These are phyloP conservation scores for Conringia planisiliqua DNA, from an alignment of 345 rosid species.

Conservation along the genomic window DNA sequence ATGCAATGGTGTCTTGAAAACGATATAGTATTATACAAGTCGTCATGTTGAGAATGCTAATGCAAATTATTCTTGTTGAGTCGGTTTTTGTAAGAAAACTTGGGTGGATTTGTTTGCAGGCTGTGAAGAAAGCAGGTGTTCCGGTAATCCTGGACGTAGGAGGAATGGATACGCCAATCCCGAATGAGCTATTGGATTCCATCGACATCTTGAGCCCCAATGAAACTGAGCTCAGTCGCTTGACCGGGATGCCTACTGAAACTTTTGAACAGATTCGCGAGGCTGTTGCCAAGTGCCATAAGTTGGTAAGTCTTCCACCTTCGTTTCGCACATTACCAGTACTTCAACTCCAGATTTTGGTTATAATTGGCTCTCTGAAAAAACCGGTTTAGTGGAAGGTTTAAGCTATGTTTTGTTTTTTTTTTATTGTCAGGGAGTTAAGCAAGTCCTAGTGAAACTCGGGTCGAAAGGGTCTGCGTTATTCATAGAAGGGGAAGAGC, in stretches of 20 bases:
- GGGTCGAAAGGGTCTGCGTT: conserved; percentile 86
- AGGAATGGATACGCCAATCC: conserved; percentile 89
- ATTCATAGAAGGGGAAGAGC: conserved; percentile 66
- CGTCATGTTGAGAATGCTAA: too few relatives aligned
- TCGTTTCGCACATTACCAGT: neutral
- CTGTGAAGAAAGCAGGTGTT: conserved; percentile 77
- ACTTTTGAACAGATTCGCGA: conserved; percentile 63
- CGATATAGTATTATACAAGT: too few relatives aligned
- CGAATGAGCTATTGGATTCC: conserved; percentile 55
- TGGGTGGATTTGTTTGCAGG: conserved; percentile 39
- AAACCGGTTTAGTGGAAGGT: neutral
- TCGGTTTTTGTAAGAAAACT: neutral
- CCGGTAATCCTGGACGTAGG: conserved; percentile 91
- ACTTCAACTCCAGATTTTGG: neutral
- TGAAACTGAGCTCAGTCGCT: conserved; percentile 78
- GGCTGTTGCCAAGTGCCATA: conserved; percentile 62
- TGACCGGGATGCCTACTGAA: conserved; percentile 76
- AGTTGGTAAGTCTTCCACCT: conserved; percentile 48
- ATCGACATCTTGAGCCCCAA: conserved; percentile 90
- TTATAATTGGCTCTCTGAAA: neutral
- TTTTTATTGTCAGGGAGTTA: conserved; percentile 64
- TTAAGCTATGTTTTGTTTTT: neutral
- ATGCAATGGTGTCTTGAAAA: neutral
- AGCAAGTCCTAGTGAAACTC: conserved; percentile 85
- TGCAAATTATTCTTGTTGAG: too few relatives aligned